Evolutionary conservation across 331 rosid genomes (phyloP), one percentile per base, ranked within the genome.

Genomic region (Malus hybrid): DNA sequence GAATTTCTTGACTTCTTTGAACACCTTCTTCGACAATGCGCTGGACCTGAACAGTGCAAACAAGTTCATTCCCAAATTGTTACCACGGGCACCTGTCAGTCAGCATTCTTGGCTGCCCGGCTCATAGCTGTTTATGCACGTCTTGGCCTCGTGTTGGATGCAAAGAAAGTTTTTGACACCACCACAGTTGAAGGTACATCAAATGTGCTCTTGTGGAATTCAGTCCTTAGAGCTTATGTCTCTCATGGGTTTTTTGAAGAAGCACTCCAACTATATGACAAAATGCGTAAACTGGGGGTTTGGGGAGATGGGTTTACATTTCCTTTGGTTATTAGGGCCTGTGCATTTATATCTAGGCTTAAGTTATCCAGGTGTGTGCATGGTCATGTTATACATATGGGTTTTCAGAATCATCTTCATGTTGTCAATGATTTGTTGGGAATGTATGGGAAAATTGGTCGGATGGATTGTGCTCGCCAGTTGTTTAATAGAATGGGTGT

Each of bases 231-330:
- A 85, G 97, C 87, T 31, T 80, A 85, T 82, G 94, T 93, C 50
- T 80, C 81, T 63, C 83, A 81, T 78, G 94, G 93, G 46, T 77
- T 64, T 65, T 84, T 73, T 24, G 67, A 69, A 28, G 75, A 82
- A 63, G 91, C 85, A 11, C 39, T 90, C 71, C 1, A 75, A 27
- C 39, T 91, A 70, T 90, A 87, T 67, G 69, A 66, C 73, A 66
- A 76, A 78, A 90, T 93, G 98, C 80, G 75, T 70, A 86, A 80
- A 46, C 79, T 88, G 70, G 88, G 98, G 34, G 79, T 90, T 83
- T 86, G 67, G 56, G 89, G 87, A 36, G 98, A 91, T 76, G 90
- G 96, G 52, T 90, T 91, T 80, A 90, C 96, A n/a, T 82, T 89
- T 33, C 96, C 98, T 12, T 64, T 93, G 84, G 69, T 88, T 67